Evolutionary conservation across 768 basidiomycete genomes (phyloP).

Genomic region (Boletellus sp.): DNA sequence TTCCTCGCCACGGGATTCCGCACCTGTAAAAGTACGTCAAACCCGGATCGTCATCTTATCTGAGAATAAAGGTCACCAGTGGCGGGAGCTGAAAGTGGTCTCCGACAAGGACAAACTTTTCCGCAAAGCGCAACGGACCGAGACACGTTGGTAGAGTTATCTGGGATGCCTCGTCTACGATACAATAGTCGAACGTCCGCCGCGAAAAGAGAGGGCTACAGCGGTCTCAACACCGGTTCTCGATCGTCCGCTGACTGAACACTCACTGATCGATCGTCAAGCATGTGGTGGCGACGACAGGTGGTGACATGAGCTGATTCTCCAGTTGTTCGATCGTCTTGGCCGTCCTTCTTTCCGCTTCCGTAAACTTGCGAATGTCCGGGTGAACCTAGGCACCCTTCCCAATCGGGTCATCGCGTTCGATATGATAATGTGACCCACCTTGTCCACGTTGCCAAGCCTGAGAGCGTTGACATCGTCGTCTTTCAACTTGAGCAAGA

Average conservation of each 20-base stretch:
- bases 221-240: slow-evolving; percentile 5
- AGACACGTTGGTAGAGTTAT: slow-evolving; percentile 94
- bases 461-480: slow-evolving; percentile 75
- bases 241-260: not conserved
- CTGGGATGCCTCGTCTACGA: slow-evolving; percentile 97
- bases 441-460: slow-evolving; percentile 91
- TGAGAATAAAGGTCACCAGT: slow-evolving; percentile 48
- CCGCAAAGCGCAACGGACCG: slow-evolving; percentile 86
- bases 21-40: slow-evolving; percentile 49
- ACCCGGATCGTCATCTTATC: not conserved
- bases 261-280: slow-evolving; percentile 91
- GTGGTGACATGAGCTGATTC: slow-evolving; percentile 77
- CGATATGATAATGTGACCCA: slow-evolving; percentile 21
- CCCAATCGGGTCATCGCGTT: slow-evolving; percentile 1
- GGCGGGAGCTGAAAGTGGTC: slow-evolving; percentile 98
- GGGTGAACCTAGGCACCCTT: slow-evolving; percentile 66
- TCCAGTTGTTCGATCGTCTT: slow-evolving; percentile 81
- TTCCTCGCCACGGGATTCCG: slow-evolving; percentile 73
- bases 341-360: slow-evolving; percentile 51
- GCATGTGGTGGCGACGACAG: slow-evolving; percentile 95
- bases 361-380: slow-evolving; percentile 66
- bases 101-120: slow-evolving; percentile 91
- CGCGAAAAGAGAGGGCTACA: slow-evolving; percentile 77
- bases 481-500: slow-evolving; percentile 73
- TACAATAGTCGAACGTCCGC: slow-evolving; percentile 91